Conservation (phyloP, 2,329 filamentous ascomycete species). For the Neophaeococcomyces aloes region DNA sequence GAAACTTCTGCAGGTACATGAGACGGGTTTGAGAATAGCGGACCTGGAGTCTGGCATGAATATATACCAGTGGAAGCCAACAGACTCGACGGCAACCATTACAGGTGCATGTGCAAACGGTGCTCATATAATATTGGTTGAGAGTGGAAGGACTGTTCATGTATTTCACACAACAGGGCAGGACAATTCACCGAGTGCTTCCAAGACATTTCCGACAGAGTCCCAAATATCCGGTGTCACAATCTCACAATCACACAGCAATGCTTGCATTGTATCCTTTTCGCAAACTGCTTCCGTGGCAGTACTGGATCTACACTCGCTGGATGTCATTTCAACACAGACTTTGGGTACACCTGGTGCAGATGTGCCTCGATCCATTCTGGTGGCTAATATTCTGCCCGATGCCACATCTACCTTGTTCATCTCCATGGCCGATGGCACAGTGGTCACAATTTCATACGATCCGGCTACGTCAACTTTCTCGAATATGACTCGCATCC, state of each 20-base stretch:
- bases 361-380: conserved; percentile 72
- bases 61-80: conserved; percentile 37
- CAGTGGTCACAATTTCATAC: conserved; percentile 73
- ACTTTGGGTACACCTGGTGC: conserved; percentile 54
- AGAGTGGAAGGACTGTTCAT: conserved; percentile 62
- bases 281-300: conserved; percentile 75
- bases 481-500: conserved; percentile 65
- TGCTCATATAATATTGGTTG: conserved; percentile 58
- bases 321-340: conserved; percentile 57
- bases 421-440: conserved; percentile 84
- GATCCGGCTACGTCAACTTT: conserved; percentile 52
- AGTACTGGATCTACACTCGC: conserved; percentile 56
- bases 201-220: conserved; percentile 51
- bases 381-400: conserved; percentile 62
- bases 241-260: conserved; percentile 52
- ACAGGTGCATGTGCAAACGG: conserved; percentile 69
- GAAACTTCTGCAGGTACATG: conserved; percentile 66
- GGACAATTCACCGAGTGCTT: conserved; percentile 47
- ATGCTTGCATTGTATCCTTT: conserved; percentile 71
- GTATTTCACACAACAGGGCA: conserved; percentile 49
- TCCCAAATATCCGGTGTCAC: conserved; percentile 82
- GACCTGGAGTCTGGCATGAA: conserved; percentile 37
- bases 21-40: conserved; percentile 50
- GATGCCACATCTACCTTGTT: conserved; percentile 65
- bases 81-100: conserved; percentile 42